A percentile compares a stretch with the other conserved stretches of the same genome.
Evolutionary conservation across 2,329 filamentous ascomycete genomes (phyloP).

Genomic region (Penicillium olsonii): DNA sequence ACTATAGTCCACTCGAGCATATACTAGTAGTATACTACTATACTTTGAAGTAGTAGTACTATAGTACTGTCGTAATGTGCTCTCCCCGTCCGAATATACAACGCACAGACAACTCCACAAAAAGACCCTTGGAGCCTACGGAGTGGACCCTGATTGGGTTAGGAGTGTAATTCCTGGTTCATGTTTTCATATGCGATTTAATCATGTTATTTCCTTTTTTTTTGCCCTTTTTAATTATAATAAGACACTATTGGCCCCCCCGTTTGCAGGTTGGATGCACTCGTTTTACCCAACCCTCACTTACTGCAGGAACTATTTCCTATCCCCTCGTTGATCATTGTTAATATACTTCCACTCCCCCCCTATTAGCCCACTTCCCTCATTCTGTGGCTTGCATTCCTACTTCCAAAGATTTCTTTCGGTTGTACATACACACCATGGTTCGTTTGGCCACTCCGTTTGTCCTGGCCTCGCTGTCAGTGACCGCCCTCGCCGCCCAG

Average conservation of each 20-base stretch:
- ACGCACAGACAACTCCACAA: constrained; percentile 8
- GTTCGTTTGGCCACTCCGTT: constrained; percentile 37
- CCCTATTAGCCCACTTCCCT: not conserved
- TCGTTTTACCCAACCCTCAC: constrained; percentile 9
- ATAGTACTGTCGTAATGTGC: no score
- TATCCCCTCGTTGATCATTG: constrained; percentile 1
- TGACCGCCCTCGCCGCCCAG: constrained; percentile 32
- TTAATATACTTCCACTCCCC: not conserved
- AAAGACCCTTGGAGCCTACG: constrained; percentile 1
- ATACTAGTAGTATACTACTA: no score
- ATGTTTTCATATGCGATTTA: not conserved
- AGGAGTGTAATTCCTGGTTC: not conserved
- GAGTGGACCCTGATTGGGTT: constrained; percentile 2
- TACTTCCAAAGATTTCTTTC: constrained; percentile 22
- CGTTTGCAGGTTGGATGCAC: constrained; percentile 5
- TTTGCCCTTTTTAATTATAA: not conserved
- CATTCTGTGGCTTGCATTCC: constrained; percentile 9
- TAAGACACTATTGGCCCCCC: constrained; percentile 9
- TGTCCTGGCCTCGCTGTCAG: constrained; percentile 37
- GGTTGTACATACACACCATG: constrained; percentile 30
- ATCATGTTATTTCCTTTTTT: not conserved
- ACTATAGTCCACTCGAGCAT: no score
- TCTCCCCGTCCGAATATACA: no score
- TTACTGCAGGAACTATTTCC: constrained; percentile 1
- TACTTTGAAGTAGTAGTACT: no score